Base-by-base conservation (phyloP, 1,139 yeast species). In the Debaryomyces sp. region DNA sequence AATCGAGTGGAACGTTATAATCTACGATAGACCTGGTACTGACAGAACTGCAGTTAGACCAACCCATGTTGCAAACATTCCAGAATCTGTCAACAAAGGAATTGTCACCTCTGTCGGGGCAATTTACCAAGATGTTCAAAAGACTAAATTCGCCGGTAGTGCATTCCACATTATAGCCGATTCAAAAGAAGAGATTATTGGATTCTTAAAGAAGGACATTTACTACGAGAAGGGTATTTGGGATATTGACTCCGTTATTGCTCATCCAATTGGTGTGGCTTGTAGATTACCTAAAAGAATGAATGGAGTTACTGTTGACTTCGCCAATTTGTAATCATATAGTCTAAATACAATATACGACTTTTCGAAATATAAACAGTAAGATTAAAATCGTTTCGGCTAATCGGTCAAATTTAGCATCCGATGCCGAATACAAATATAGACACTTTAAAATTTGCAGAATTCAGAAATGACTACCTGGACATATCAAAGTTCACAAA, bases 91-190 rank as follows among this genome's bases (percentile, higher is more conserved):
- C 45, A 75, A 74, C 35, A 62, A 71, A 12, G 89, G 90, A 1
- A 71, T 77, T 27, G 73, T 88, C 49, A 80, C 81, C 35, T 75
- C 83, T 48, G 94, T 83, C 3, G 92, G 91, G 27, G 87, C 88
- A 17, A 72, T 84, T 49, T 84, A 68, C 67, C 74, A 70, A 24
- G 82, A 78, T 53, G 76, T 66, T 30, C 66, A 69, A 41, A 73
- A 67, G 61, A 77, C 87, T 39, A 71, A 80, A 53, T 84, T 88
- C 65, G 88, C 86, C 6, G 96, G 96, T 3, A 84, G 92, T 44
- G 73, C 84, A 18, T 75, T 82, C 62, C 86, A 84, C 51, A 59
- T 88, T 45, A 70, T 74, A 46, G 95, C 92, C 30, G 82, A 81
- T 44, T 70, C 81, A 44, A 82, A 76, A 57, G 85, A 85, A 52